Conservation (phyloP, 2,329 filamentous ascomycete genomes). For the Ophiostoma ips region DNA sequence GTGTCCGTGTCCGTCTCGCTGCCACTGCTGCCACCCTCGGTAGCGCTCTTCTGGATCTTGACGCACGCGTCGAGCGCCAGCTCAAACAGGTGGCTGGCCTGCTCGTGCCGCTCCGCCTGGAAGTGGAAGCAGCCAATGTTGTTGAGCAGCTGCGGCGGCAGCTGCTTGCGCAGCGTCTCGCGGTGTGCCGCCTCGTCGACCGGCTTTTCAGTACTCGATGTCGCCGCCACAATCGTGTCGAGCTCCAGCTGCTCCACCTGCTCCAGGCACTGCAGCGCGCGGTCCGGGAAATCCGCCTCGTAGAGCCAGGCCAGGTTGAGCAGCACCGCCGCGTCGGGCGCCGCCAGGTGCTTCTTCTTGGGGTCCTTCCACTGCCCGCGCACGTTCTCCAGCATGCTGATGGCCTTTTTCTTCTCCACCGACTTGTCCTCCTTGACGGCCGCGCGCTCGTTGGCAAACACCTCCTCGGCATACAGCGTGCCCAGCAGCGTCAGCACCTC, state of each 20-base stretch:
- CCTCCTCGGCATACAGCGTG: slow-evolving; percentile 85
- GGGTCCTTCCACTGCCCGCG: slow-evolving; percentile 84
- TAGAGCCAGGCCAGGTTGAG: slow-evolving; percentile 87
- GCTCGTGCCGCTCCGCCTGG: slow-evolving; percentile 66
- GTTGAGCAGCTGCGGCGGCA: slow-evolving; percentile 86
- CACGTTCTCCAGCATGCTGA: slow-evolving; percentile 70
- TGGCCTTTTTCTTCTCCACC: slow-evolving; percentile 72
- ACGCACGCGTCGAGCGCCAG: slow-evolving; percentile 81
- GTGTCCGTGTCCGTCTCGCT: slow-evolving; percentile 60
- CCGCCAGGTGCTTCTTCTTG: slow-evolving; percentile 66
- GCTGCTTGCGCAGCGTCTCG: slow-evolving; percentile 53
- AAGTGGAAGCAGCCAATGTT: slow-evolving; percentile 96
- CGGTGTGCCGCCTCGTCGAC: slow-evolving; percentile 49
- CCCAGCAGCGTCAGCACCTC: slow-evolving; percentile 90
- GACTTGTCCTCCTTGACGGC: slow-evolving; percentile 77
- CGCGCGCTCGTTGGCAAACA: slow-evolving; percentile 59
- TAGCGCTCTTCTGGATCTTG: slow-evolving; percentile 55
- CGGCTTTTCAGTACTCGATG: slow-evolving; percentile 29
- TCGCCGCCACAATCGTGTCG: slow-evolving; percentile 56
- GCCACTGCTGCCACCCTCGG: slow-evolving; percentile 27
- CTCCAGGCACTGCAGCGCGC: slow-evolving; percentile 78
- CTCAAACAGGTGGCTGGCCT: slow-evolving; percentile 79
- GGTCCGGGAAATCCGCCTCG: slow-evolving; percentile 72
- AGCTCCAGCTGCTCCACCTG: slow-evolving; percentile 87
- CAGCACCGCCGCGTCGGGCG: slow-evolving; percentile 73